Evolutionary conservation across 2,329 filamentous ascomycete genomes (phyloP).

Genomic region (Elsinoe australis): DNA sequence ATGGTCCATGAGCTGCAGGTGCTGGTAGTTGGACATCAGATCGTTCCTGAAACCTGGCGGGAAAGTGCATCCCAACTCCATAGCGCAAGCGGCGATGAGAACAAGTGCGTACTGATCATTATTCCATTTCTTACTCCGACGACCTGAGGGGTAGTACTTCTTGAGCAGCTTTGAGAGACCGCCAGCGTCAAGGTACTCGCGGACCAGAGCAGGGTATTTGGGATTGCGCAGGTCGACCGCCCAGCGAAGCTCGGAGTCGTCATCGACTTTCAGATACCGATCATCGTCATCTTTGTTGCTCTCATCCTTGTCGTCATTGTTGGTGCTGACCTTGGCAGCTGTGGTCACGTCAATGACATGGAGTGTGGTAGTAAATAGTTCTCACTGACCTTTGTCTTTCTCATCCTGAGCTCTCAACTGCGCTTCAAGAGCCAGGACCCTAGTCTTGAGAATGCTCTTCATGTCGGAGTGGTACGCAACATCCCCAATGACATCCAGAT

Average conservation of each 20-base stretch:
- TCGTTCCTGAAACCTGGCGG: background rate
- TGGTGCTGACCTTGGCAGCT: background rate
- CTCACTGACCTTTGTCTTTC: background rate
- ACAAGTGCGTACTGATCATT: background rate
- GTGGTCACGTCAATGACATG: background rate
- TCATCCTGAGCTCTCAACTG: background rate
- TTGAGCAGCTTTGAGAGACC: background rate
- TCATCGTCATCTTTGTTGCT: too few species aligned
- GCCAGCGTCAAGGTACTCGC: background rate
- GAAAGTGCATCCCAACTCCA: background rate
- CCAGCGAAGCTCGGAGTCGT: background rate
- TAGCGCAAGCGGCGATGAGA: background rate
- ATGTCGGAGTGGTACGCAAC: background rate
- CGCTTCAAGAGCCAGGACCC: background rate
- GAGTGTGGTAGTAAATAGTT: too few species aligned
- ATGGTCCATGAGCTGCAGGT: background rate
- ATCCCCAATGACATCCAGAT: background rate
- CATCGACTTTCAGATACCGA: too few species aligned
- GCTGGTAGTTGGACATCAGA: background rate
- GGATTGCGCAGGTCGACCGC: background rate
- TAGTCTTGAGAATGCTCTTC: background rate
- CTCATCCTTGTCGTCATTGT: background rate
- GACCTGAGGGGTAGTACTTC: background rate
- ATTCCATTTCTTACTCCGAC: background rate
- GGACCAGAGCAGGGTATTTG: background rate